Evolutionary conservation across 2,329 filamentous ascomycete species (phyloP), one percentile per base, ranked within the genome.

Genomic region (Tolypocladium inflatum): DNA sequence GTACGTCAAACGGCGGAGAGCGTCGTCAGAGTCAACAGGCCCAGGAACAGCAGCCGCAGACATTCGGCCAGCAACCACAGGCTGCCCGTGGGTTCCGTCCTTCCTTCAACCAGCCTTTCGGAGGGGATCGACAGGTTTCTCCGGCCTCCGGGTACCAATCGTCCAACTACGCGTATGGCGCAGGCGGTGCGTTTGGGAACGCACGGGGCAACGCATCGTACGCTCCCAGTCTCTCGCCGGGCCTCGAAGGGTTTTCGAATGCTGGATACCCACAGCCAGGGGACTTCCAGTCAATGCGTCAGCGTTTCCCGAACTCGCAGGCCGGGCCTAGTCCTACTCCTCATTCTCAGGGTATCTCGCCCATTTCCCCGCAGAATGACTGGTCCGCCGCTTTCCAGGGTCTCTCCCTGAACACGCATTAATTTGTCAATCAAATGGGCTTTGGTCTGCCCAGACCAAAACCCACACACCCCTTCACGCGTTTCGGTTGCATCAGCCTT

Each of bases 301-400:
- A 72, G 23, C 76, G 79, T 2, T 81, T 78, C 63, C 73, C 78
- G 2, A 74, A 74, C 30, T 72, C 75, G 2, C 70, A 73, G 59
- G 66, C 64, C 6, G 65, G 73, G 30, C 66, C 76, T 6, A 74
- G 68, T 57, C 70, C 68, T 11, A 58, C 64, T 10, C 67, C 70
- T 30, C 71, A 73, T 55, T 64, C 69, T 10, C 76, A 78, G 58
- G 70, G 68, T n/a, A 61, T 74, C 61, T 73, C 72, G 60, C 66
- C 73, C 63, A 72, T 81, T 58, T 68, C 71, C 55, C 70, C 71
- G 37, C 78, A 79, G 65, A 75, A 78, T 54, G 85, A 88, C 55
- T 89, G 87, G 86, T 73, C 80, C 33, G 75, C 76, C 56, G 73
- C 79, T 7, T 90, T 90, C 69, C 87, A 91, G 69, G 83, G 87